Evolutionary conservation across 768 basidiomycete genomes (phyloP), one percentile per base, ranked within the genome.

Genomic region (Macrolepiota dolichaula): DNA sequence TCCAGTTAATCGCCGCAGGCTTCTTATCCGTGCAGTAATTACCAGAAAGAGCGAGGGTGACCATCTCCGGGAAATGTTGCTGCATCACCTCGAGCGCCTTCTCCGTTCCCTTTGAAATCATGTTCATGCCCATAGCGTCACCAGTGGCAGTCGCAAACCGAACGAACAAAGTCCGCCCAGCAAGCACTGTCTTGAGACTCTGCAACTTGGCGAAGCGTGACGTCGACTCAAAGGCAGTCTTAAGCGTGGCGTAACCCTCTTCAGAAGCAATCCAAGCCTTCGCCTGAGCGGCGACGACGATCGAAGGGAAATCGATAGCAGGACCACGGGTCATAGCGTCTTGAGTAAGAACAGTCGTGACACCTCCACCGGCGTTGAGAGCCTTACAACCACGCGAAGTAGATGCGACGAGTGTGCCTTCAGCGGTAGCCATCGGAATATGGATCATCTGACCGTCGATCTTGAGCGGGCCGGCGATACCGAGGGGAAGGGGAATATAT

Each of bases 11-110:
- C 49, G 97, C 97, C 10, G 97, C 93, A 0, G 97, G 92, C 78
- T 99, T 99, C 88, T 99, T 99, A 78, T 99, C 97, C 65, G 94
- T 99, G 79, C 97, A 98, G 73, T 98, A 99, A 73, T 99, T 99
- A 49, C 96, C 97, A 4, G 90, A 93, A 15, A 99, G 83, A 9
- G 96, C 92, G 36, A 97, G 82, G 44, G 94, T 86, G 58, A 86
- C 74, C 96, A 98, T 98, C 62, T 89, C 87, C 3, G 96, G 96
- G 79, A 94, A 99, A 68, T 87, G 74, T 53, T 80, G 79, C 66
- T 83, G 80, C 83, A 94, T 81, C 22, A 80, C 83, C 68, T 90
- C 94, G 12, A 99, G 82, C 22, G 95, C 95, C 75, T 91, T 92
- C 78, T 98, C 97, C 10, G 94, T 95, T 2, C 96, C 97, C 76